Base-by-base conservation (phyloP, 2,329 filamentous ascomycete species). In the Fusarium sp. region DNA sequence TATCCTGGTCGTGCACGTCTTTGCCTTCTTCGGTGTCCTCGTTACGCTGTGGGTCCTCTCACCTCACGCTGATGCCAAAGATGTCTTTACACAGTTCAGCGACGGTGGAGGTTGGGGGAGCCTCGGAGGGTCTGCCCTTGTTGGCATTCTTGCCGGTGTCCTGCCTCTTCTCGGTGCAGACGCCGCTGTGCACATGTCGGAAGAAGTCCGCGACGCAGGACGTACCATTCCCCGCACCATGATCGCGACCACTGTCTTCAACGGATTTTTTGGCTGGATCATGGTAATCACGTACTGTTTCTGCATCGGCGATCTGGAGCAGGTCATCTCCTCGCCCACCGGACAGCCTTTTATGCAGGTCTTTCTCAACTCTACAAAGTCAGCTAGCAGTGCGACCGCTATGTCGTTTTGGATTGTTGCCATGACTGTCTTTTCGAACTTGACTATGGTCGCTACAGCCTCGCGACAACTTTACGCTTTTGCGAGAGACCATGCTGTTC, bases 271-370 rank as follows among this genome's bases (percentile, higher is more conserved):
- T 3, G 72, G 71, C 8, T 74, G 71, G 71, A 71, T 74, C 41
- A 74, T 74, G 72, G 67, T 73, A 0, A 74, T 73, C 18, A 74
- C 72, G 0, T 74, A 59, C 7, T 74, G 71, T 3, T 73, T 74
- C 43, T 74, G 72, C 46, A 65, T 74, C 3, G 71, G 71, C 2
- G 50, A 73, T 9, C 51, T 73, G 6, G 72, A 47, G 3, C 59
- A 74, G 20, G 71, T 74, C 3, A 63, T 73, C 4, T n/a, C 32
- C 0, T 74, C 72, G 0, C 69, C 72, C 0, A 73, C 71, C 1
- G 72, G 71, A 5, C 57, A 73, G 3, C 72, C 72, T 3, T 74
- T 72, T 12, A 74, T 74, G 71, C 66, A 74, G 1, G 72, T 74
- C 1, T 74, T 74, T 5, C 45, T 53, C 10, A 74, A 72, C 55